Conservation (phyloP, 495 filamentous ascomycete species). For the Trichoderma orchidacearum region DNA sequence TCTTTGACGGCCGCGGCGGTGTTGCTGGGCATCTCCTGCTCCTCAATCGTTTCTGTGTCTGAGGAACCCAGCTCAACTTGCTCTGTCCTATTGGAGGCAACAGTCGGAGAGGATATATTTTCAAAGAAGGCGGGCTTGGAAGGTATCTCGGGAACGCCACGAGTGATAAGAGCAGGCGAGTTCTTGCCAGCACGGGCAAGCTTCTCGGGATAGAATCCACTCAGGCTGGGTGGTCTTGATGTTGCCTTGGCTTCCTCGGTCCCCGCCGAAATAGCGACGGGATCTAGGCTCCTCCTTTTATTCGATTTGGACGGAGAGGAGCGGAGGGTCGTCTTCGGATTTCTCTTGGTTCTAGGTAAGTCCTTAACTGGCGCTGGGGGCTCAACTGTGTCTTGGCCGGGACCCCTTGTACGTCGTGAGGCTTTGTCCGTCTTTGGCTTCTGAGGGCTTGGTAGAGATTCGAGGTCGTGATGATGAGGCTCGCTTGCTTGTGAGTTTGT, state of each 20-base stretch:
- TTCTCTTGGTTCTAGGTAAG: neutral
- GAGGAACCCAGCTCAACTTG: neutral
- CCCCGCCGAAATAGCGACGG: neutral
- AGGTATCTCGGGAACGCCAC: constrained; percentile 4
- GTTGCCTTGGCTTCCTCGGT: neutral
- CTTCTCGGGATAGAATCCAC: constrained; percentile 1
- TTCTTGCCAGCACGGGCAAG: neutral
- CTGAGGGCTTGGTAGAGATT: neutral
- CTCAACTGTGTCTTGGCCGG: neutral
- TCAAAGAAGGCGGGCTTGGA: constrained; percentile 4
- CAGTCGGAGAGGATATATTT: neutral
- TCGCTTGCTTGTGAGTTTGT: neutral
- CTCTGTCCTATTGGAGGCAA: neutral
- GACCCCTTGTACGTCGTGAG: neutral
- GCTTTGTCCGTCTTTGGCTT: neutral
- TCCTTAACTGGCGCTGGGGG: neutral
- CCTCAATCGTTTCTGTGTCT: neutral
- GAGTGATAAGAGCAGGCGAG: neutral
- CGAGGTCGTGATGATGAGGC: neutral
- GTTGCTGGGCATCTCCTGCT: neutral
- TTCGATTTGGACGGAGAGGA: constrained; percentile 2
- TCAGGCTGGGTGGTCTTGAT: constrained; percentile 1
- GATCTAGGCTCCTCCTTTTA: neutral
- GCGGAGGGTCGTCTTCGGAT: neutral
- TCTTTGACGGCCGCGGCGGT: neutral